Evolutionary conservation across 768 basidiomycete species (phyloP), one percentile per base, ranked within the genome.

Genomic region (Cubamyces sp.): DNA sequence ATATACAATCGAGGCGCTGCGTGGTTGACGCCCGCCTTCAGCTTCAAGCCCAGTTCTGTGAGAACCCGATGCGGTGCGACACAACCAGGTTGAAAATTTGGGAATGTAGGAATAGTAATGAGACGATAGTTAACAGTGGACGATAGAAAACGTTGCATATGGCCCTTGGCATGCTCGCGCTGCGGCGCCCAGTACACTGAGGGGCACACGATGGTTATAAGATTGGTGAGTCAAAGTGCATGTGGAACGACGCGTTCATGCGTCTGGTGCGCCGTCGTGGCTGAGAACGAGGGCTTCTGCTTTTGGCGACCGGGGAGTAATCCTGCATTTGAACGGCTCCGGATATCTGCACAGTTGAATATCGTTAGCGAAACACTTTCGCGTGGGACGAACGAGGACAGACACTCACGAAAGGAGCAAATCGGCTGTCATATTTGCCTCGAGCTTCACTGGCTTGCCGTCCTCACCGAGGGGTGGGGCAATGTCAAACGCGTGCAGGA

Each of bases 391-490:
- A 4, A 23, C 14, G 6, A 7, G 45, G 7, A 26, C 21, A 12
- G 7, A 15, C 11, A 62, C 65, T 54, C 41, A 82, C 84, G 80
- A 75, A 26, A 84, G 75, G 28, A 84, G 75, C 61, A 83, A 78
- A 6, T 78, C 80, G 55, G 66, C 70, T 0, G 73, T 72, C 62
- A 81, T 79, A 49, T 75, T 76, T 12, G 74, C 72, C 12, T 69
- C 60, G 5, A 77, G 74, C 25, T 73, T 75, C n/a, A 80, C 73
- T 23, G 74, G 76, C 19, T 72, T 65, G 5, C 81, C 83, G 23
- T 75, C 55, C 42, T 74, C 76, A 43, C 54, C 65, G 0, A 53
- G 34, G 12, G 57, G 54, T 11, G 52, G 51, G 1, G 42, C 34
- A 41, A 66, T 60, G 54, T 47, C 30, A 26, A 66, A 61, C 40